Conservation (phyloP, 2,329 filamentous ascomycete genomes). For the Daldinia eschscholtzii region DNA sequence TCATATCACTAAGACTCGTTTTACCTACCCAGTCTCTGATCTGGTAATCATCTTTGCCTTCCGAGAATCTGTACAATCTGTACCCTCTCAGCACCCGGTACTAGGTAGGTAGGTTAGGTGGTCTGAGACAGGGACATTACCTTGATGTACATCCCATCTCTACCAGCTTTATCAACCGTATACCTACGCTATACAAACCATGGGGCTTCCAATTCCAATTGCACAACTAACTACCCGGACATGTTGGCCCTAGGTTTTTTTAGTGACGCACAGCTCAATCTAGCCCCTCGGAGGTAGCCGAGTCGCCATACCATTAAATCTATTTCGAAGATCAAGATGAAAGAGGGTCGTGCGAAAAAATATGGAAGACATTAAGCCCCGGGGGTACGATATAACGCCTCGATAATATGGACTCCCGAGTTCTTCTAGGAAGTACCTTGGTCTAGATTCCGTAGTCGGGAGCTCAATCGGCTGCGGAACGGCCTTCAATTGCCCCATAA, state of each 20-base stretch:
- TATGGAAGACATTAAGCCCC: constrained; percentile 14
- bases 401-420: constrained; percentile 23
- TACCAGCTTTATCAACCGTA: background rate
- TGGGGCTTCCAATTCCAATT: background rate
- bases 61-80: constrained; percentile 42
- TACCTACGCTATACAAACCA: background rate
- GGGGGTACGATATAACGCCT: constrained; percentile 14
- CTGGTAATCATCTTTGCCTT: constrained; percentile 42
- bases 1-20: constrained; percentile 28
- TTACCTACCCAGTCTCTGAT: constrained; percentile 42
- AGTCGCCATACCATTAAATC: constrained; percentile 23
- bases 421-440: constrained; percentile 22
- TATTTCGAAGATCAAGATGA: constrained; percentile 14
- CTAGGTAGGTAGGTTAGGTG: constrained; percentile 4
- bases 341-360: constrained; percentile 24
- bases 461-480: constrained; percentile 29
- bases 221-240: background rate
- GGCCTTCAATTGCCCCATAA: constrained; percentile 32
- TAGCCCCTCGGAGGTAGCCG: constrained; percentile 32
- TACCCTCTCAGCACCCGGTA: constrained; percentile 23
- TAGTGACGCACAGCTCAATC: background rate
- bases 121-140: constrained; percentile 41
- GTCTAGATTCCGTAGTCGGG: constrained; percentile 36
- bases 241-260: background rate
- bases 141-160: constrained; percentile 28